Evolutionary conservation across 768 basidiomycete species (phyloP), one percentile per base, ranked within the genome.

Genomic region (Tylopilus sp.): DNA sequence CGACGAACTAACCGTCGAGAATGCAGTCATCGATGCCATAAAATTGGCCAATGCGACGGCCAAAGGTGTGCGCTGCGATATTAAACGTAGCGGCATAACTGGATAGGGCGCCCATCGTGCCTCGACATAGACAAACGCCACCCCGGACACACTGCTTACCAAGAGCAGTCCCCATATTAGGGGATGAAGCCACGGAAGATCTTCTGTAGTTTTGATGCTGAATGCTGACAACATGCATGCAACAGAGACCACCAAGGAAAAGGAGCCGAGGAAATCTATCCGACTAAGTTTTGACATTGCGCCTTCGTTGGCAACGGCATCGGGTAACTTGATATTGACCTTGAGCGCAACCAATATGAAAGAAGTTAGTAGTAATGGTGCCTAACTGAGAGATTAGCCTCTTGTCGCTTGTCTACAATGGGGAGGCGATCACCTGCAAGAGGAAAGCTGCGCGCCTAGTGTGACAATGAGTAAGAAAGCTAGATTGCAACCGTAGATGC

Each of bases 11-110:
- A 84, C 89, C 82, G 84, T 86, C 1, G 89, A 91, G 67, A 89
- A 94, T 33, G 87, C 84, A 21, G 85, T 77, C 71, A 89, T 81
- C 59, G 87, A 89, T 11, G 78, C 80, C 59, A 91, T 77, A 38
- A 96, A 78, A 70, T 93, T 95, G 42, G 82, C 81, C 45, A 95
- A 53, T 6, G 90, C 89, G 26, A 93, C 84, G 12, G 89, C 86
- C 19, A 93, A 70, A 6, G 92, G 91, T 22, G 89, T 94, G 50
- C 93, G 76, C 63, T 85, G 82, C 29, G 78, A 81, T 30, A 95
- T 79, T 51, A 95, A 72, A 48, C 81, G 81, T 57, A 97, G 72
- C 44, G 96, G 96, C 85, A 99, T 87, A 47, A 98, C 87, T 16
- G 97, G 97, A 67, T 87, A 89, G 4, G 81, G 77, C 4, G 90